These are phyloP conservation scores for Sarcocystis neurona DNA, from an alignment of 169 alveolate species.

Conservation along the genomic window DNA sequence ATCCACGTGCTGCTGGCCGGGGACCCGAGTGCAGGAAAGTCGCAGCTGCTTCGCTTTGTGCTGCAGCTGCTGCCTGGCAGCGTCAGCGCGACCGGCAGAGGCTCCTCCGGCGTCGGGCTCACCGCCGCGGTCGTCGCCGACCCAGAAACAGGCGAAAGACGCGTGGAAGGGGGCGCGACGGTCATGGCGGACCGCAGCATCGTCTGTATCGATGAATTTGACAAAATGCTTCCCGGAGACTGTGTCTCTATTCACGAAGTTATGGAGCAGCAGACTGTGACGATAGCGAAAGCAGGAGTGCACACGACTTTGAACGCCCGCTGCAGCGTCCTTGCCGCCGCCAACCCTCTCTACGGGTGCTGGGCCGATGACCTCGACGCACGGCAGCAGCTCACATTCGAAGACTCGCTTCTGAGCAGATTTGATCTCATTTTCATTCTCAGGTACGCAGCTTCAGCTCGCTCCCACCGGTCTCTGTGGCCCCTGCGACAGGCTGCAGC, in stretches of 20 bases:
- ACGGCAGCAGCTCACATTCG: constrained; percentile 92
- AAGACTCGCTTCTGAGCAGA: constrained; percentile 95
- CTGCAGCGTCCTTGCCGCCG: constrained; percentile 99
- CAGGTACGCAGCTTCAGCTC: constrained; percentile 59
- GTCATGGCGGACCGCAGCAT: constrained; percentile 98
- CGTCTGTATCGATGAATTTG: constrained; percentile 99
- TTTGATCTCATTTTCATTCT: constrained; percentile 94
- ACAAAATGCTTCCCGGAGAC: constrained; percentile 97
- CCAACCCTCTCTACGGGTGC: constrained; percentile 98
- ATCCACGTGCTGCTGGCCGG: constrained; percentile 97
- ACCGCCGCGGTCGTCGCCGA: constrained; percentile 98
- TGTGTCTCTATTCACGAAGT: constrained; percentile 99
- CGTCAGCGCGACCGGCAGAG: constrained; percentile 98
- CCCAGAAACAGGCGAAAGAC: constrained; percentile 92
- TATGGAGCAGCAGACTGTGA: constrained; percentile 98
- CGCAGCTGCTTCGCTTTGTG: constrained; percentile 94
- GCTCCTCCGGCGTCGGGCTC: constrained; percentile 99
- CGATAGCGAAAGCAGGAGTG: constrained; percentile 98
- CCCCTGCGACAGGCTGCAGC: neutral
- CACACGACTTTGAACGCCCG: constrained; percentile 98
- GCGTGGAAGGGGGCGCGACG: constrained; percentile 99
- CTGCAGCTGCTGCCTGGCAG: constrained; percentile 94
- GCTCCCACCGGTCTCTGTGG: neutral
- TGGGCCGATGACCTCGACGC: constrained; percentile 91
- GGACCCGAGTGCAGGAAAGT: constrained; percentile 88